A percentile compares a stretch with the other conserved stretches of the same genome.
Evolutionary conservation across 805 yeast genomes (phyloP).

Genomic region (Candida ficus): DNA sequence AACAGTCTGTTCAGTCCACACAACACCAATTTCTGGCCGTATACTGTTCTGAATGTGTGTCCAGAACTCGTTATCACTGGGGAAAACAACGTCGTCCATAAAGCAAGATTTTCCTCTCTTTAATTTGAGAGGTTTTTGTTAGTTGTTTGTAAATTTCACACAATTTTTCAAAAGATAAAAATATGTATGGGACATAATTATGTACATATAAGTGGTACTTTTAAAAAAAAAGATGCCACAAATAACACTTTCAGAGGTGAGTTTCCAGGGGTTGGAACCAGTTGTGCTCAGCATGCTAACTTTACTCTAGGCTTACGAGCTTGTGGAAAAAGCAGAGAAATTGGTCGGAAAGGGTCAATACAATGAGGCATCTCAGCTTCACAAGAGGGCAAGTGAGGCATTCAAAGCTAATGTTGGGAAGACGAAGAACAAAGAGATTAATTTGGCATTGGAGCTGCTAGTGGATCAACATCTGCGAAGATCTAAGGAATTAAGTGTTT

Average conservation of each 20-base stretch:
- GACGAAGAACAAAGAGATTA: constrained; percentile 25
- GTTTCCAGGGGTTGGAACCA: no score
- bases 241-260: neutral
- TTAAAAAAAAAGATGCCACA: neutral
- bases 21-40: constrained; percentile 2
- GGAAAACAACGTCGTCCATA: constrained; percentile 19
- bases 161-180: no score
- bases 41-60: constrained; percentile 11
- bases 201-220: no score
- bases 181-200: no score
- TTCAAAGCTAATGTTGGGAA: constrained; percentile 25
- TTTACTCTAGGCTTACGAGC: constrained; percentile 37
- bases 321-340: constrained; percentile 49
- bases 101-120: no score
- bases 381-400: constrained; percentile 31
- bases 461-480: constrained; percentile 26
- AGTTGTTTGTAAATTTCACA: no score
- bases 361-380: constrained; percentile 34
- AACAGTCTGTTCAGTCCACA: constrained; percentile 11
- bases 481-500: constrained; percentile 25
- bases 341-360: constrained; percentile 39
- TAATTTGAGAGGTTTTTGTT: no score
- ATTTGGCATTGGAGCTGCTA: constrained; percentile 26
- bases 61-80: constrained; percentile 19
- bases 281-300: no score